phyloP scores from a whole-genome alignment of 2,329 filamentous ascomycete species.

The Trichoderma semiorbis region DNA sequence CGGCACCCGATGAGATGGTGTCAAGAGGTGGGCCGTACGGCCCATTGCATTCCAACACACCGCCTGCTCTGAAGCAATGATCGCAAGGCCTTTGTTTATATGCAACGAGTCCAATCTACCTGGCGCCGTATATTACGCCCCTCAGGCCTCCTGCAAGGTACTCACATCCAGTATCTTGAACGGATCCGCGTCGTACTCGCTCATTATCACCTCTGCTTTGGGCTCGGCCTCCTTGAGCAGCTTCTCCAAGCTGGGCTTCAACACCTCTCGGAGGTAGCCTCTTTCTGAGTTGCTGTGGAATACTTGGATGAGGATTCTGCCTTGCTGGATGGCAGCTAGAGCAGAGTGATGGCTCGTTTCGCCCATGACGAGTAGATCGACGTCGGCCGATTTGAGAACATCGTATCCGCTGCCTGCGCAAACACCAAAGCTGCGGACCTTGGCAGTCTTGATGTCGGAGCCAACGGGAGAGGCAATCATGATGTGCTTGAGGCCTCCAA shows the following conservation, averaged over 20 bases:
- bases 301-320: conserved; percentile 75
- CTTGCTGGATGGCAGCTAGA: conserved; percentile 78
- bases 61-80: conserved; percentile 3
- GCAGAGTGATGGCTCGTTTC: conserved; percentile 94
- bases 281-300: conserved; percentile 95
- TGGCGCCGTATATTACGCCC: neutral
- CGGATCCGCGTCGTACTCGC: conserved; percentile 79
- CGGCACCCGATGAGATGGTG: conserved; percentile 13
- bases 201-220: conserved; percentile 66
- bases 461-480: conserved; percentile 53
- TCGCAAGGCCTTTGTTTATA: neutral
- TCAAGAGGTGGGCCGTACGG: conserved; percentile 22
- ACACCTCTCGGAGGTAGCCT: conserved; percentile 69
- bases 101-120: neutral
- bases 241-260: conserved; percentile 63
- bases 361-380: conserved; percentile 84
- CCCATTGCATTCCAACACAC: neutral
- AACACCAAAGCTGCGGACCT: conserved; percentile 70
- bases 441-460: conserved; percentile 32
- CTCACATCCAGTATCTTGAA: conserved; percentile 68
- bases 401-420: conserved; percentile 86
- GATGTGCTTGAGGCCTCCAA: conserved; percentile 60
- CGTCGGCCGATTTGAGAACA: conserved; percentile 65
- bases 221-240: conserved; percentile 49
- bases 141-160: conserved; percentile 31